phyloP scores from a whole-genome alignment of 352 stramenopile species.

The Phytopythium oedochilum region DNA sequence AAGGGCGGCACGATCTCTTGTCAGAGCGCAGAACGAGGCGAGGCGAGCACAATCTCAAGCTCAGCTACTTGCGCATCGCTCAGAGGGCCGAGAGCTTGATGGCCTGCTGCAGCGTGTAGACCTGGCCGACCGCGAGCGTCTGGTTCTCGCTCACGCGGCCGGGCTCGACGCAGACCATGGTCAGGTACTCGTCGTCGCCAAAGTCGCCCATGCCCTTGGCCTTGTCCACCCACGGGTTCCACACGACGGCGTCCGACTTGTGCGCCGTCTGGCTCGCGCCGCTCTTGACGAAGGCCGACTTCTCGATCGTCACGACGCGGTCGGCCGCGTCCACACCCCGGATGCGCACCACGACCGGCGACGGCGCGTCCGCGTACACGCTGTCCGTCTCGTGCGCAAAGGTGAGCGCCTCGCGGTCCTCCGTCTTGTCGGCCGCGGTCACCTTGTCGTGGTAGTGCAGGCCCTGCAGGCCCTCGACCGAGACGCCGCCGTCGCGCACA shows the following conservation, averaged over 20 bases:
- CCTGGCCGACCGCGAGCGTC: slow-evolving; percentile 42
- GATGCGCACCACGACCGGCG: slow-evolving; percentile 63
- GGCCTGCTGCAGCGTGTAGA: slow-evolving; percentile 63
- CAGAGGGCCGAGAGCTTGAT: slow-evolving; percentile 57
- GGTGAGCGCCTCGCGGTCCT: slow-evolving; percentile 51
- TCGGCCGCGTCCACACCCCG: slow-evolving; percentile 36
- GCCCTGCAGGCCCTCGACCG: slow-evolving; percentile 85
- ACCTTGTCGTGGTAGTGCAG: slow-evolving; percentile 90
- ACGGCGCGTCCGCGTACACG: slow-evolving; percentile 79
- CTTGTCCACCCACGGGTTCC: slow-evolving; percentile 94
- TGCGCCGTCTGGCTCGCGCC: slow-evolving; percentile 23
- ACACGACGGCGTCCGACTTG: slow-evolving; percentile 86
- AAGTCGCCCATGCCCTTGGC: slow-evolving; percentile 93
- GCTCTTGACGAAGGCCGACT: slow-evolving; percentile 52
- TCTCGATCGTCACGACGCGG: slow-evolving; percentile 72
- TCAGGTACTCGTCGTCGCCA: slow-evolving; percentile 91
- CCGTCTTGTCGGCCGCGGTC: slow-evolving; percentile 43
- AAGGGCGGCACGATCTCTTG: too few relatives aligned
- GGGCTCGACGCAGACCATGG: slow-evolving; percentile 96
- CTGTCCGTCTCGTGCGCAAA: slow-evolving; percentile 86
- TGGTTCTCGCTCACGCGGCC: slow-evolving; percentile 76
- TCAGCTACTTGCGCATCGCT: neutral
- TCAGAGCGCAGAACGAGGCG: too few relatives aligned
- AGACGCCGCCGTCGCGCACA: slow-evolving; percentile 44
- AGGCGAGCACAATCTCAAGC: too few relatives aligned